phyloP scores from a whole-genome alignment of 2,329 filamentous ascomycete species.

The Aspergillus candidus region DNA sequence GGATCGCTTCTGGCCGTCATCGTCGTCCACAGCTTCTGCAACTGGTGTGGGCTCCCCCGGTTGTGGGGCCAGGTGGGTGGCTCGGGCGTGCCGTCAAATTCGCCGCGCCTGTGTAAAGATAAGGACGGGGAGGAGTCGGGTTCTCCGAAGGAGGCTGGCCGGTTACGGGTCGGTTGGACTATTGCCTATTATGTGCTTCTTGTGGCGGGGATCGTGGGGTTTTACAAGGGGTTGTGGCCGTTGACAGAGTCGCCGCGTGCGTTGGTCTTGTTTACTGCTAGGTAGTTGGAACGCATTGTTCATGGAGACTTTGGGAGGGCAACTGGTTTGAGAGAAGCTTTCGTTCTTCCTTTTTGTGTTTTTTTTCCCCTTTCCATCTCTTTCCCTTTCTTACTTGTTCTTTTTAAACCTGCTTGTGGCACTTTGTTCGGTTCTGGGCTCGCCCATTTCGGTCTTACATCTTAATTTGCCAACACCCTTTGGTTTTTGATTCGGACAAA shows the following conservation, averaged over 20 bases:
- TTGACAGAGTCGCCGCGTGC: slow-evolving; percentile 55
- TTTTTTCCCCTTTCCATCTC: too few species aligned
- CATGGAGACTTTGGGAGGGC: too few species aligned
- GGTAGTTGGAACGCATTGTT: too few species aligned
- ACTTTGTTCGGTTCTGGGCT: too few species aligned
- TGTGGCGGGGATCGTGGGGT: slow-evolving; percentile 62
- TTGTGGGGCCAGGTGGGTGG: slow-evolving; percentile 69
- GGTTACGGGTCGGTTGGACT: slow-evolving; percentile 57
- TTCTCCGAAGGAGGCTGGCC: slow-evolving; percentile 17
- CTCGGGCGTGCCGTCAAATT: slow-evolving; percentile 36
- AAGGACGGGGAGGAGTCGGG: slow-evolving; percentile 18
- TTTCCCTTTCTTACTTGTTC: too few species aligned
- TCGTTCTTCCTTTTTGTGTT: too few species aligned
- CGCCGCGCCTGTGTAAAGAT: too few species aligned
- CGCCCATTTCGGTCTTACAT: too few species aligned
- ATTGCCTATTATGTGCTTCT: slow-evolving; percentile 73
- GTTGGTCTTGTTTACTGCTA: slow-evolving; percentile 27
- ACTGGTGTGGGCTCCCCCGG: slow-evolving; percentile 81
- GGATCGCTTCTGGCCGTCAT: slow-evolving; percentile 73
- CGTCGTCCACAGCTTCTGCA: slow-evolving; percentile 80
- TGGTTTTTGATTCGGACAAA: too few species aligned
- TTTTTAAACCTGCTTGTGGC: too few species aligned
- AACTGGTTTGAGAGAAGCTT: too few species aligned
- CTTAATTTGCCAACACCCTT: too few species aligned
- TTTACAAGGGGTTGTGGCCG: slow-evolving; percentile 64